Evolutionary conservation across 106 monocot genomes (phyloP).

Genomic region (Dioscorea alata): DNA sequence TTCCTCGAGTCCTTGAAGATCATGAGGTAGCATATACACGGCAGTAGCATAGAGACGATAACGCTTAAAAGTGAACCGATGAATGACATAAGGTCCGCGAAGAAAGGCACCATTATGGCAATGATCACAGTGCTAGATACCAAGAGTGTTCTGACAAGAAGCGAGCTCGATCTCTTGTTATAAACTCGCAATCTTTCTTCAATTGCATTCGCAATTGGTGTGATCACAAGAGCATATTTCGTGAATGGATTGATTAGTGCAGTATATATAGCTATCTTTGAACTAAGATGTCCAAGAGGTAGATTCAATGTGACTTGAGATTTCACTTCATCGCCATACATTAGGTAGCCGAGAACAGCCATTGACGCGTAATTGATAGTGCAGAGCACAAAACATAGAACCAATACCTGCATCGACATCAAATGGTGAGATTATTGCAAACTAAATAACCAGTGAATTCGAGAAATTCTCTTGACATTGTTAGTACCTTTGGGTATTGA

Average conservation of each 20-base stretch:
- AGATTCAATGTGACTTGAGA: constrained; percentile 37
- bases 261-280: constrained; percentile 24
- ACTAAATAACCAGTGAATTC: too few species aligned
- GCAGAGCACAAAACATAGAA: constrained; percentile 28
- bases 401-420: constrained; percentile 8
- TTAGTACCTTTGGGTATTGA: constrained; percentile 19
- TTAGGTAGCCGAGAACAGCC: constrained; percentile 35
- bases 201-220: constrained; percentile 25
- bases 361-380: constrained; percentile 31
- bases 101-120: constrained; percentile 42
- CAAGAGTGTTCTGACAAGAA: constrained; percentile 27
- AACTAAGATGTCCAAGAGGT: constrained; percentile 5
- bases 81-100: constrained; percentile 38
- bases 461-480: too few species aligned
- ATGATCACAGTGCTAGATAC: constrained; percentile 32
- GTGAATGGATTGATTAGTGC: constrained; percentile 31
- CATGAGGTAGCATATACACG: constrained; percentile 34
- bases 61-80: constrained; percentile 46
- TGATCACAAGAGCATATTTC: constrained; percentile 23
- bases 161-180: constrained; percentile 1
- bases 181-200: constrained; percentile 15
- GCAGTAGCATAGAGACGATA: constrained; percentile 34
- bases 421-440: too few species aligned
- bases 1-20: constrained; percentile 7
- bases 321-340: constrained; percentile 26